phyloP scores from a whole-genome alignment of 2,329 filamentous ascomycete genomes.

The Epichloe hybrida region DNA sequence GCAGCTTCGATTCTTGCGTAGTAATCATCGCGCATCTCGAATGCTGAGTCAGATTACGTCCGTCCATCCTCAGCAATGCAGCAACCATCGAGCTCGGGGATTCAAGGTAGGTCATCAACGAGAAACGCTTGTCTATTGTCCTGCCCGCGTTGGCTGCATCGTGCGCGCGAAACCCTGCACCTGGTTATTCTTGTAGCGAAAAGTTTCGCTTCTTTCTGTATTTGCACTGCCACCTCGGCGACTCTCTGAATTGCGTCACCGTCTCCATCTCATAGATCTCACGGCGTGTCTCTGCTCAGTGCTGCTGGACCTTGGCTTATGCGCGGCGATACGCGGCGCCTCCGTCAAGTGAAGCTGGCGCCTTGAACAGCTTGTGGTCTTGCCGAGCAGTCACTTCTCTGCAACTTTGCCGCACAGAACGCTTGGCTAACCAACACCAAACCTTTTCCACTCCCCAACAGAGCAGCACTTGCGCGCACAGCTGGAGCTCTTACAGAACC shows the following conservation, averaged over 20 bases:
- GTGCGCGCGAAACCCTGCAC: background rate
- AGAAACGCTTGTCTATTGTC: constrained; percentile 3
- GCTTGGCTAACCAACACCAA: constrained; percentile 11
- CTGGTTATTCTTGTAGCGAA: background rate
- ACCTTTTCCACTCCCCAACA: constrained; percentile 9
- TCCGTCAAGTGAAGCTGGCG: background rate
- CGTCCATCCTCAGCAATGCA: constrained; percentile 8
- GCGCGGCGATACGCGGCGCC: background rate
- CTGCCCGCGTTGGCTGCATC: background rate
- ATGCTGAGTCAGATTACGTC: constrained; percentile 12
- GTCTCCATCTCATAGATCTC: background rate
- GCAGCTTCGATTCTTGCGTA: constrained; percentile 11
- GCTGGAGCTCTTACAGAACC: constrained; percentile 29
- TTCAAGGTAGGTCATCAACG: constrained; percentile 9
- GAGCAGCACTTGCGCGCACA: constrained; percentile 30
- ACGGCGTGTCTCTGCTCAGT: background rate
- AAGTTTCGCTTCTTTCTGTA: background rate
- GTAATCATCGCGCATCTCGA: constrained; percentile 10
- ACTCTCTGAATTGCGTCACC: background rate
- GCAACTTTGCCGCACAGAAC: background rate
- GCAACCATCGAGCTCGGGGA: constrained; percentile 11
- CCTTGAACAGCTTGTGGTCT: background rate
- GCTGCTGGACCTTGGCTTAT: background rate
- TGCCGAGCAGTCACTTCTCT: background rate
- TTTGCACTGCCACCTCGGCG: background rate